These are phyloP conservation scores for Chalara sp. DNA, from an alignment of 2,329 filamentous ascomycete species.

Conservation along the genomic window DNA sequence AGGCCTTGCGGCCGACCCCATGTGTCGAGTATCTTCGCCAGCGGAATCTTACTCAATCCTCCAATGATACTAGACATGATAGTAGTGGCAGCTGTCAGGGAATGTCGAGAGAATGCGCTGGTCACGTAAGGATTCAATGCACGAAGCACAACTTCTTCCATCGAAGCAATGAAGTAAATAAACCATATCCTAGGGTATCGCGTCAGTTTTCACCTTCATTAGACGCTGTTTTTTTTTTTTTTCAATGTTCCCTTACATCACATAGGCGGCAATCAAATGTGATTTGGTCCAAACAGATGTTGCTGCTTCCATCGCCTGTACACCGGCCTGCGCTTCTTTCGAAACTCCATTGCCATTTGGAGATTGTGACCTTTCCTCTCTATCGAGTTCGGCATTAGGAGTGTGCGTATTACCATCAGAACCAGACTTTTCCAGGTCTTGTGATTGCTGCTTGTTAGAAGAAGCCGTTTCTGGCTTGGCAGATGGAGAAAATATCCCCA, in stretches of 20 bases:
- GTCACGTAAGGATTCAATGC: constrained; percentile 22
- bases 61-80: constrained; percentile 29
- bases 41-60: constrained; percentile 52
- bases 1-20: constrained; percentile 43
- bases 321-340: constrained; percentile 9
- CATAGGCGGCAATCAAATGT: constrained; percentile 16
- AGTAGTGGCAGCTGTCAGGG: constrained; percentile 35
- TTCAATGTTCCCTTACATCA: background rate
- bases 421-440: too few relatives aligned
- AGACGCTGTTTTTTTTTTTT: too few relatives aligned
- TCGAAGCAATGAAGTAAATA: background rate
- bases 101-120: constrained; percentile 35
- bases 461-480: too few relatives aligned
- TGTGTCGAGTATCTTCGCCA: constrained; percentile 43
- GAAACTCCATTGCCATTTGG: too few relatives aligned
- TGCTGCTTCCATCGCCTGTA: constrained; percentile 17
- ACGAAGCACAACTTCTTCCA: background rate
- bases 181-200: background rate
- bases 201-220: too few relatives aligned
- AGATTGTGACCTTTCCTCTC: too few relatives aligned
- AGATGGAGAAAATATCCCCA: too few relatives aligned
- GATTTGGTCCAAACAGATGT: constrained; percentile 18
- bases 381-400: too few relatives aligned
- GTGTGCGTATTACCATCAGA: too few relatives aligned
- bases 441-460: too few relatives aligned